These are phyloP conservation scores for Naematelia encephala DNA, from an alignment of 768 basidiomycete genomes.

Conservation along the genomic window DNA sequence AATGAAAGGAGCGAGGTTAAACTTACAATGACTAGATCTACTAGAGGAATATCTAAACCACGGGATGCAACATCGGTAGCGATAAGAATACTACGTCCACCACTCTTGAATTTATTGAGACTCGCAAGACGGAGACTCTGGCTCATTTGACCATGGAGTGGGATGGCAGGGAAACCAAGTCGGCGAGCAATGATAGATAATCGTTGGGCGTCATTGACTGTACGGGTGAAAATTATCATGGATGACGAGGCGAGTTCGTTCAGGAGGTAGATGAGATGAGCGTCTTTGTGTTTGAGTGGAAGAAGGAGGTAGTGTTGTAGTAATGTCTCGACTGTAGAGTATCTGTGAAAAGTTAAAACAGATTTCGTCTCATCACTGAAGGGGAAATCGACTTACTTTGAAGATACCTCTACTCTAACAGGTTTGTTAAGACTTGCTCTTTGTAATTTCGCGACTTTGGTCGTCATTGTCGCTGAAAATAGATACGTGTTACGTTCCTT, in stretches of 20 bases:
- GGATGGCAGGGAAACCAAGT: conserved; percentile 90
- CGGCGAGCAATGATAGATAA: conserved; percentile 83
- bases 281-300: conserved; percentile 86
- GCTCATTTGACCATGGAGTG: conserved; percentile 88
- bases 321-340: conserved; percentile 92
- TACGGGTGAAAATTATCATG: conserved; percentile 93
- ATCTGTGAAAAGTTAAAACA: conserved; percentile 57
- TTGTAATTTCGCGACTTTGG: conserved; percentile 94
- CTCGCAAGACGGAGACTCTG: conserved; percentile 92
- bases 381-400: conserved; percentile 66
- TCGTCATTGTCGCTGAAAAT: conserved; percentile 98
- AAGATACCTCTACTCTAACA: conserved; percentile 85
- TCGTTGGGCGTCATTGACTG: conserved; percentile 87
- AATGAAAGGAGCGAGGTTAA: not conserved
- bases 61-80: conserved; percentile 96
- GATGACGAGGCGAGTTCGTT: conserved; percentile 88
- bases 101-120: conserved; percentile 90
- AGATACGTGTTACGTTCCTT: conserved; percentile 91
- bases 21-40: conserved; percentile 78
- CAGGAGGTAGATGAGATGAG: conserved; percentile 79
- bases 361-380: not conserved
- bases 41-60: conserved; percentile 91
- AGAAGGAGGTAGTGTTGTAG: conserved; percentile 94
- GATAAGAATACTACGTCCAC: conserved; percentile 83
- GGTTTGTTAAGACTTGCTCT: conserved; percentile 89